Conservation (phyloP, 139 green algal species). For the Ettlia oleoabundans region DNA sequence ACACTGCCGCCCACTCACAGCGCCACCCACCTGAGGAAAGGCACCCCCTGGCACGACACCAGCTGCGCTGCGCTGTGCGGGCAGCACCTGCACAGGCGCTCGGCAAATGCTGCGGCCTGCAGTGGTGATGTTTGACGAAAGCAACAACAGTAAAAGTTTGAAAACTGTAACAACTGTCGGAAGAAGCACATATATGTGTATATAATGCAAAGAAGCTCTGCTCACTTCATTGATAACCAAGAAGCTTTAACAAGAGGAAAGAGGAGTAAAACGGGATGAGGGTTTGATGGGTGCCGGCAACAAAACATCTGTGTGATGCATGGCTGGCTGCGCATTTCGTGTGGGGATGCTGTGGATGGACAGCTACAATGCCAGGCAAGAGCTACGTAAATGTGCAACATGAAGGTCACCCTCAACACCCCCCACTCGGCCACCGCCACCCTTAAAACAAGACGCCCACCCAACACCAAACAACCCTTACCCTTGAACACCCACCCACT, state of each 20-base stretch:
- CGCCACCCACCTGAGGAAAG: conserved; percentile 7
- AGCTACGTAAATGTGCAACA: too few relatives aligned
- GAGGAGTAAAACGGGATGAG: too few relatives aligned
- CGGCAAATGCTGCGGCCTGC: conserved; percentile 17
- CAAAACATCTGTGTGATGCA: too few relatives aligned
- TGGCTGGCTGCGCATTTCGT: too few relatives aligned
- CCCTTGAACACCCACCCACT: not conserved
- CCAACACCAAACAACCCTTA: not conserved
- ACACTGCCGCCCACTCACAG: not conserved
- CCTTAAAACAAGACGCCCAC: not conserved
- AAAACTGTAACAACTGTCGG: not conserved
- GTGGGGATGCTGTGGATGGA: too few relatives aligned
- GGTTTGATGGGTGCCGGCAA: too few relatives aligned
- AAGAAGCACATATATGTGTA: too few relatives aligned
- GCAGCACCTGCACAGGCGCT: conserved; percentile 12
- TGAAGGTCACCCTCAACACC: not conserved
- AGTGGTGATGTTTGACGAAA: not conserved
- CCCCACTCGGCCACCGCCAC: not conserved
- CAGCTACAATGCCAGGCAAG: too few relatives aligned
- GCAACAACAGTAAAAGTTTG: not conserved
- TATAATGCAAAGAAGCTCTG: not conserved
- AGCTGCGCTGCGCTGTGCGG: conserved; percentile 70
- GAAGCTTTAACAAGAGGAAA: too few relatives aligned
- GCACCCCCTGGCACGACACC: conserved; percentile 68
- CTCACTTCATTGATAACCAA: too few relatives aligned